Percentiles rank a stretch among this genome's conserved stretches.
These are phyloP conservation scores for Sclerotiophoma versabilis DNA, from an alignment of 2,329 filamentous ascomycete species.

Conservation along the genomic window DNA sequence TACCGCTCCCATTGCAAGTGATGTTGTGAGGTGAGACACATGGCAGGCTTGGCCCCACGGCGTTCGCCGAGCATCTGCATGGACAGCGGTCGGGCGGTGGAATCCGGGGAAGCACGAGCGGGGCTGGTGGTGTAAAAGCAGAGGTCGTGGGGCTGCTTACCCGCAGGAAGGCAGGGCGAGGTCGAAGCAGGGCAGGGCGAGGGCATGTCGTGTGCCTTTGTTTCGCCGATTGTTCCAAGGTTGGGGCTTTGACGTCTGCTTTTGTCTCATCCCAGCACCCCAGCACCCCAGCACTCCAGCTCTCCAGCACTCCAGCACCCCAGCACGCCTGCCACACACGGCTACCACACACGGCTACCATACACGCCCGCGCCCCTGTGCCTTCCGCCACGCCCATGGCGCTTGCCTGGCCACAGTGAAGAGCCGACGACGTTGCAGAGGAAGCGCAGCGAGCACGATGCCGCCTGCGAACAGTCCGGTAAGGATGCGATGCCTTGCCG, in stretches of 20 bases:
- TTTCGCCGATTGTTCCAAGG: constrained; percentile 12
- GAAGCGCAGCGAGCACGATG: constrained; percentile 26
- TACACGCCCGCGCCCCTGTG: constrained; percentile 3
- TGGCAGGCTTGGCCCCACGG: background rate
- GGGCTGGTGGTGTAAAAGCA: background rate
- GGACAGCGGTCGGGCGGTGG: background rate
- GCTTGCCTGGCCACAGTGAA: constrained; percentile 18
- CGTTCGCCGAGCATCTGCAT: background rate
- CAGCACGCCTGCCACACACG: too few relatives aligned
- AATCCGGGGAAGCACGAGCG: constrained; percentile 14
- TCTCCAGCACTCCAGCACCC: background rate
- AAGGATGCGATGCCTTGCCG: constrained; percentile 16
- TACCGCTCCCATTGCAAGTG: background rate
- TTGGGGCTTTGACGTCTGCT: background rate
- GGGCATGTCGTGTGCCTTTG: constrained; percentile 3
- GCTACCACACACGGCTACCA: background rate
- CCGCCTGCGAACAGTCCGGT: constrained; percentile 47
- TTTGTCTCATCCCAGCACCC: background rate
- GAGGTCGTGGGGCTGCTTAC: constrained; percentile 2
- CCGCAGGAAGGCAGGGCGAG: background rate
- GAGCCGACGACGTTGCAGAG: background rate
- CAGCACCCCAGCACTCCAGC: constrained; percentile 1
- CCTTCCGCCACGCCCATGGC: constrained; percentile 24
- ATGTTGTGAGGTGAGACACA: background rate
- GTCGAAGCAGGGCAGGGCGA: background rate